Evolutionary conservation across 495 filamentous ascomycete genomes (phyloP).

Genomic region (Zalerion maritima): DNA sequence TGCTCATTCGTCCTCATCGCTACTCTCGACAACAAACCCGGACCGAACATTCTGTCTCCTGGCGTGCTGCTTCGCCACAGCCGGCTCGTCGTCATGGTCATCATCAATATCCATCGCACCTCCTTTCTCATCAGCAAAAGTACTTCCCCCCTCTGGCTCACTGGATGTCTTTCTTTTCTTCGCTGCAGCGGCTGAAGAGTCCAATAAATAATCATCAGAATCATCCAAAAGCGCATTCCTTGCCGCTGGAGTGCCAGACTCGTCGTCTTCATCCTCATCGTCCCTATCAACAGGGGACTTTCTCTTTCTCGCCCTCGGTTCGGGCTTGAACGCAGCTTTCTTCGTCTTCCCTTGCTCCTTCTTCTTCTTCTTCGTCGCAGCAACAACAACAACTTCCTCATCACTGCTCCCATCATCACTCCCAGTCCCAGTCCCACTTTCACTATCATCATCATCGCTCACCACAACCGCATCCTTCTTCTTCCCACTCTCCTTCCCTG

Average conservation of each 20-base stretch:
- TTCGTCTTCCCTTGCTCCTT: conserved; percentile 5
- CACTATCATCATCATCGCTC: conserved; percentile 10
- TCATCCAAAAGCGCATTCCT: conserved; percentile 3
- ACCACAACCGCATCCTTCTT: conserved; percentile 7
- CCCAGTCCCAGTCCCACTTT: conserved; percentile 1
- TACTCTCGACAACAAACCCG: conserved; percentile 42
- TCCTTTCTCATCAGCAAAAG: background rate
- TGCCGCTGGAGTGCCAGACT: conserved; percentile 6
- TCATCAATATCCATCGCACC: conserved; percentile 12
- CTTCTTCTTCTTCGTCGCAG: conserved; percentile 7
- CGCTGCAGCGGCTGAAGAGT: conserved; percentile 8
- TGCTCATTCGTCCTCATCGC: conserved; percentile 33
- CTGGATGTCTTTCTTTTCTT: conserved; percentile 11
- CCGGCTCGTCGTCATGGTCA: conserved; percentile 24
- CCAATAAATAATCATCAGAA: conserved; percentile 16
- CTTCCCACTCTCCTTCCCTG: conserved; percentile 4
- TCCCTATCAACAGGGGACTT: conserved; percentile 6
- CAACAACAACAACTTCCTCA: conserved; percentile 4
- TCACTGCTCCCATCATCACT: conserved; percentile 2
- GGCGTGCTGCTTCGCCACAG: conserved; percentile 9
- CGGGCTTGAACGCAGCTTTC: conserved; percentile 1
- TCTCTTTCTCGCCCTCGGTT: conserved; percentile 1
- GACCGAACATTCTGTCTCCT: conserved; percentile 27
- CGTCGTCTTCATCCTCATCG: conserved; percentile 13
- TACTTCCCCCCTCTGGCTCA: conserved; percentile 11